Conservation (phyloP, 805 yeast species). For the Cyberlindnera euphorbiae region DNA sequence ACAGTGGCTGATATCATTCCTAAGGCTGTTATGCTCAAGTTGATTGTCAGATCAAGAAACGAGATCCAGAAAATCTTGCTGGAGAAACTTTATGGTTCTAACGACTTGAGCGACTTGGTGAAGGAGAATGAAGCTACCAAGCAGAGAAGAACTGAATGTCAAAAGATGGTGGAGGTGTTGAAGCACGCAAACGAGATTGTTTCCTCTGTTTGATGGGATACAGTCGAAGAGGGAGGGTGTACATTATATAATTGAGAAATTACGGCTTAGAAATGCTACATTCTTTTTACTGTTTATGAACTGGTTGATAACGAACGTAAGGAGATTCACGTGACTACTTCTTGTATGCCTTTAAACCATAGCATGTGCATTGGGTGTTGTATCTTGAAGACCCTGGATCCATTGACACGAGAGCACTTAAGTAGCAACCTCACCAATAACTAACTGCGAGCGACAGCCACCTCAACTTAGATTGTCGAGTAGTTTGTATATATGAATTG, state of each 20-base stretch:
- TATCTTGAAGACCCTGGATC: too few species aligned
- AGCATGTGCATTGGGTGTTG: too few species aligned
- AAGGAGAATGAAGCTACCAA: slow-evolving; percentile 90
- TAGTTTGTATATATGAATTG: too few species aligned
- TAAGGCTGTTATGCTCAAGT: slow-evolving; percentile 89
- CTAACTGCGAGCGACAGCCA: too few species aligned
- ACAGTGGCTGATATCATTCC: slow-evolving; percentile 93
- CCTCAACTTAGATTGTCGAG: too few species aligned
- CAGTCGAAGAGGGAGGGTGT: background rate
- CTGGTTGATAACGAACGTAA: too few species aligned
- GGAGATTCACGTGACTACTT: too few species aligned
- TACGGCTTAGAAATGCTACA: too few species aligned
- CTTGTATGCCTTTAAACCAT: too few species aligned
- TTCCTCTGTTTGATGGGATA: slow-evolving; percentile 10
- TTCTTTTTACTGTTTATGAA: too few species aligned
- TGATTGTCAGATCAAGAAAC: slow-evolving; percentile 77
- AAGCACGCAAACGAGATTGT: slow-evolving; percentile 89
- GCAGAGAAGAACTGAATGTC: slow-evolving; percentile 91
- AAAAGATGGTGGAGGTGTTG: slow-evolving; percentile 91
- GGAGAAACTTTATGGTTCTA: slow-evolving; percentile 77
- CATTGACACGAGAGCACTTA: too few species aligned
- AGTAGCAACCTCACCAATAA: too few species aligned
- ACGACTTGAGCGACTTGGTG: slow-evolving; percentile 70
- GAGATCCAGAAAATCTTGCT: slow-evolving; percentile 88
- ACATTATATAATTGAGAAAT: background rate